A percentile compares a stretch with the other conserved stretches of the same genome.
phyloP scores from a whole-genome alignment of 345 rosid species.

The Brassica incana region DNA sequence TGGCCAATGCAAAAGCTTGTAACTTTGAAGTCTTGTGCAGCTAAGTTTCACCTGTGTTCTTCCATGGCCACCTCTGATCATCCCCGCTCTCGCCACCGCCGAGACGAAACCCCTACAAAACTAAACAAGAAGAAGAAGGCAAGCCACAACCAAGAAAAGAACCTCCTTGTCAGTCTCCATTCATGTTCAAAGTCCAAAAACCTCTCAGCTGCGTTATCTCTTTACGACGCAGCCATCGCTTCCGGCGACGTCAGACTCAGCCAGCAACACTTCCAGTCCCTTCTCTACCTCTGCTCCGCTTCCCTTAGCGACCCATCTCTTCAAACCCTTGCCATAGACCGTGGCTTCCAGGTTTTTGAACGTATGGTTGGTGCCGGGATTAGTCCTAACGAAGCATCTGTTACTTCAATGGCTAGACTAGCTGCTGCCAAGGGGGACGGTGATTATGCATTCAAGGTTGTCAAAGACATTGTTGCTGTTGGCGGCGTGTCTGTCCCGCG shows the following conservation, averaged over 20 bases:
- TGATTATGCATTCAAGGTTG: too few species aligned
- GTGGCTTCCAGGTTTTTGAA: slow-evolving; percentile 62
- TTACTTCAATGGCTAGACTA: slow-evolving; percentile 64
- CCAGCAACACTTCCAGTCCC: slow-evolving; percentile 63
- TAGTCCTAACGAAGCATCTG: slow-evolving; percentile 65
- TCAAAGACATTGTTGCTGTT: too few species aligned
- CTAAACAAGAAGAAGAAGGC: slow-evolving; percentile 48
- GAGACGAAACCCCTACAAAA: slow-evolving; percentile 26
- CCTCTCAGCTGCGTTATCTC: slow-evolving; percentile 62
- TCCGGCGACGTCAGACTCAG: slow-evolving; percentile 44
- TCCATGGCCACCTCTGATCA: slow-evolving; percentile 42
- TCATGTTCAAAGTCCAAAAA: slow-evolving; percentile 63
- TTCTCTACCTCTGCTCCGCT: slow-evolving; percentile 69
- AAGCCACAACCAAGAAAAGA: slow-evolving; percentile 52
- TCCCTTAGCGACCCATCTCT: slow-evolving; percentile 27
- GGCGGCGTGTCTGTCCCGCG: slow-evolving; percentile 44
- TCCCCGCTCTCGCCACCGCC: slow-evolving; percentile 10
- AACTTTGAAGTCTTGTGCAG: background rate
- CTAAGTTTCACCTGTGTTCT: background rate
- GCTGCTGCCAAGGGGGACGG: slow-evolving; percentile 34
- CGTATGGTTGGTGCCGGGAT: slow-evolving; percentile 53
- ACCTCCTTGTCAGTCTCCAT: slow-evolving; percentile 58
- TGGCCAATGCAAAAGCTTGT: slow-evolving; percentile 32
- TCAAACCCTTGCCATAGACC: slow-evolving; percentile 36
- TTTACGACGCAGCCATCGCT: slow-evolving; percentile 55